Evolutionary conservation across 2,329 filamentous ascomycete species (phyloP).

Genomic region (Pestalotiopsis sp.): DNA sequence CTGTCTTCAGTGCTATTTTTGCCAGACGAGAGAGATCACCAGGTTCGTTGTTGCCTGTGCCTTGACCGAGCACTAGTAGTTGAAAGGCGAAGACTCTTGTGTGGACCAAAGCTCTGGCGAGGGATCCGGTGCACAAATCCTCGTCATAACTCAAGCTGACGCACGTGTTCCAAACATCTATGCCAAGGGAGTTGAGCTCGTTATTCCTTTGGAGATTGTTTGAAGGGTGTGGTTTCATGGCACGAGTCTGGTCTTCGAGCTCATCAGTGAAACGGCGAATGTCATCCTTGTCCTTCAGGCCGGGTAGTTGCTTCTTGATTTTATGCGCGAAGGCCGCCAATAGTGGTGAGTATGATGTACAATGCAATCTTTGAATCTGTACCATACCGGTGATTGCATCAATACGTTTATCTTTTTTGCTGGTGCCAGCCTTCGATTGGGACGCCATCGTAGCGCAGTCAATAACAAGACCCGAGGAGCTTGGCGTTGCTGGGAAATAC

Average conservation of each 20-base stretch:
- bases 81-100: slow-evolving; percentile 62
- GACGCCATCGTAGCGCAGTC: not conserved
- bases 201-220: slow-evolving; percentile 32
- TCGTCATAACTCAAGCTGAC: slow-evolving; percentile 48
- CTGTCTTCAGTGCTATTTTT: slow-evolving; percentile 67
- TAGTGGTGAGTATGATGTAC: not conserved
- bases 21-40: slow-evolving; percentile 57
- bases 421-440: not conserved
- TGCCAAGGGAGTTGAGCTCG: slow-evolving; percentile 56
- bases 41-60: slow-evolving; percentile 23
- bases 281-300: slow-evolving; percentile 24
- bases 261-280: slow-evolving; percentile 37
- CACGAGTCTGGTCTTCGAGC: slow-evolving; percentile 38
- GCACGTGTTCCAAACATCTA: slow-evolving; percentile 66
- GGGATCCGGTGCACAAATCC: slow-evolving; percentile 18
- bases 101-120: slow-evolving; percentile 35
- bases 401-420: slow-evolving; percentile 10
- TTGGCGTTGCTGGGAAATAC: not conserved
- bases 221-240: slow-evolving; percentile 32
- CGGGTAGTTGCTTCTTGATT: slow-evolving; percentile 28
- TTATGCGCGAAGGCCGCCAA: slow-evolving; percentile 24
- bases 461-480: not conserved
- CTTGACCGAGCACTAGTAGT: slow-evolving; percentile 61
- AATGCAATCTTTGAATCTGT: not conserved
- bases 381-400: slow-evolving; percentile 9